Percentiles rank a stretch among this genome's conserved stretches.
Conservation (phyloP, 2,329 filamentous ascomycete genomes). For the Rhinocladiella mackenziei region DNA sequence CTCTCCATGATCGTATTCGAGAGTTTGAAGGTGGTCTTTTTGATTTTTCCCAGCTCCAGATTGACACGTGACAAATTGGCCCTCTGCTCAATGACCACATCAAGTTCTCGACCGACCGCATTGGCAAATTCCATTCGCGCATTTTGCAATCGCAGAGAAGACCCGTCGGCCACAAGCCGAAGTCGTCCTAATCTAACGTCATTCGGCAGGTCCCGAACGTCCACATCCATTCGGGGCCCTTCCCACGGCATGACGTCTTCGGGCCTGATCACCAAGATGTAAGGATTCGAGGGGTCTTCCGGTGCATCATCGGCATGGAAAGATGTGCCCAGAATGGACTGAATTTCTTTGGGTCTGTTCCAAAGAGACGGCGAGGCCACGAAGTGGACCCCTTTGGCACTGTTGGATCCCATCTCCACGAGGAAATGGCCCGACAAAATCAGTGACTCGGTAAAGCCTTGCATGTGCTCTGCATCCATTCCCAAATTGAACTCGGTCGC, state of each 20-base stretch:
- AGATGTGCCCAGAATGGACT: conserved; percentile 76
- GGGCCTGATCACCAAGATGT: conserved; percentile 78
- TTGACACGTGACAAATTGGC: conserved; percentile 94
- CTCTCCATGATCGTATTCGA: conserved; percentile 99
- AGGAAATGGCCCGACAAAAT: conserved; percentile 82
- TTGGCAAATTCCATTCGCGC: conserved; percentile 76
- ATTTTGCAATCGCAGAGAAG: conserved; percentile 69
- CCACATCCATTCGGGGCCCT: conserved; percentile 67
- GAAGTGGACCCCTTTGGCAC: conserved; percentile 73
- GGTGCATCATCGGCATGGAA: conserved; percentile 64
- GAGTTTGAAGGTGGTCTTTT: conserved; percentile 91
- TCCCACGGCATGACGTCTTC: conserved; percentile 78
- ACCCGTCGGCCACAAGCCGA: conserved; percentile 82
- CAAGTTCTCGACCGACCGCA: conserved; percentile 76
- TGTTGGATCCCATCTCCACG: conserved; percentile 62
- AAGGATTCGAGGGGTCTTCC: conserved; percentile 74
- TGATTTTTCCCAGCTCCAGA: conserved; percentile 83
- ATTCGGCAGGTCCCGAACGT: conserved; percentile 71
- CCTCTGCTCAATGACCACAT: conserved; percentile 84
- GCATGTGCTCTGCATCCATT: conserved; percentile 63
- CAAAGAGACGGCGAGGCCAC: conserved; percentile 78
- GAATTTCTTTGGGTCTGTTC: conserved; percentile 73
- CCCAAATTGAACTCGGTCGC: conserved; percentile 91
- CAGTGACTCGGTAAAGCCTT: conserved; percentile 75
- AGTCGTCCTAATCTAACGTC: conserved; percentile 84